Evolutionary conservation across 1,139 yeast genomes (phyloP), one percentile per base, ranked within the genome.

Genomic region (Keqinozyma sinolaborantium): DNA sequence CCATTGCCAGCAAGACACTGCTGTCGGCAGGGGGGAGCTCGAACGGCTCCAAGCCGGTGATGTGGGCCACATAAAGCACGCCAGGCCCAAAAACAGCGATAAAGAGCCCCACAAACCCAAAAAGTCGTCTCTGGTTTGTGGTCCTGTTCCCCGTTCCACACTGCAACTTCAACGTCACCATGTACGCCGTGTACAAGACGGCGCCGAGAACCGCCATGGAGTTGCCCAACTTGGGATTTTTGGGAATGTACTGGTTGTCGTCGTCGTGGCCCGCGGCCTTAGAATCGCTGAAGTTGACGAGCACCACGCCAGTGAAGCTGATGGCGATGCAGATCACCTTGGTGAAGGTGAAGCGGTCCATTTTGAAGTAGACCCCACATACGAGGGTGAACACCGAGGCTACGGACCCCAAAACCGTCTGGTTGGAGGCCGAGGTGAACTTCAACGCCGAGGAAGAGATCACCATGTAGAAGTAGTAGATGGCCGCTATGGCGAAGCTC

Each of bases 391-490:
- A 75, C 3, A 73, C 60, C 4, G 79, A 70, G 1, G 79, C 66
- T 0, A 77, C 64, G 5, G 79, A 66, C 3, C 77, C 64, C 19
- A 75, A 48, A 3, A 74, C 71, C 0, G 79, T 71, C 44, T 66
- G 74, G 41, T 71, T 73, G 15, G 79, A 70, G 0, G 79, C 78
- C 4, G 76, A 64, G 0, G 81, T 75, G 42, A 58, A 75, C 41
- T 61, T 60, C 30, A 75, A 55, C 6, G 74, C 56, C 8, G 54
- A 35, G 53, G 73, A 60, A 4, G 58, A 69, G 30, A 60, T 53
- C 3, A 61, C 41, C 34, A 72, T 72, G 47, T 65, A 70, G 4
- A 50, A 27, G 32, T 53, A 64, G 46, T 75, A 75, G n/a, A 73
- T 57, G 1, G 60, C 29, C 2, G 77, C 51, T 1, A 72, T 51